These are phyloP conservation scores for Monilinia aucupariae DNA, from an alignment of 2,329 filamentous ascomycete genomes.

Conservation along the genomic window DNA sequence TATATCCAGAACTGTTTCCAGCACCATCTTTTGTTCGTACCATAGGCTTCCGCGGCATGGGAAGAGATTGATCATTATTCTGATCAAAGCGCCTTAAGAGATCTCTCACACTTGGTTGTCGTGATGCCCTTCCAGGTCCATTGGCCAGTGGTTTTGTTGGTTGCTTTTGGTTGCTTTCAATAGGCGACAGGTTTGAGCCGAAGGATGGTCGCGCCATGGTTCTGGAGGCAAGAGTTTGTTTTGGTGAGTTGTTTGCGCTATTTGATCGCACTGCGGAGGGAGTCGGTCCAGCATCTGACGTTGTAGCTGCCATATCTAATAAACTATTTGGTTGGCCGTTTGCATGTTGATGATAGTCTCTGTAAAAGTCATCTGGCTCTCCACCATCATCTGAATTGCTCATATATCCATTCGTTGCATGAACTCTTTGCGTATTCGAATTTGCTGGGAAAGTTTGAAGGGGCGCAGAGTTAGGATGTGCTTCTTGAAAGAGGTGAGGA, in stretches of 20 bases:
- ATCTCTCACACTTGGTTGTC: conserved; percentile 66
- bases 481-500: conserved; percentile 16
- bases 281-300: conserved; percentile 40
- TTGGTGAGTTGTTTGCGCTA: conserved; percentile 46
- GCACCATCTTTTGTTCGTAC: conserved; percentile 24
- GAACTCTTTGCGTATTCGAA: conserved; percentile 26
- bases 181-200: conserved; percentile 53
- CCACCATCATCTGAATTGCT: conserved; percentile 23
- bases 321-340: conserved; percentile 23
- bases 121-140: conserved; percentile 22
- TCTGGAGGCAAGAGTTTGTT: conserved; percentile 40
- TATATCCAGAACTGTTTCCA: conserved; percentile 21
- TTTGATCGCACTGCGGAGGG: conserved; percentile 44
- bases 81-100: conserved; percentile 75
- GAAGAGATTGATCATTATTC: conserved; percentile 41
- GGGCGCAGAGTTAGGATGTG: conserved; percentile 24
- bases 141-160: conserved; percentile 29
- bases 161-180: conserved; percentile 37
- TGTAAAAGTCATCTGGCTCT: conserved; percentile 47
- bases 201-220: conserved; percentile 40
- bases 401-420: conserved; percentile 28
- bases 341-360: conserved; percentile 38
- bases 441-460: conserved; percentile 29
- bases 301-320: conserved; percentile 31
- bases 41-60: conserved; percentile 32